Base-by-base conservation (phyloP, 768 basidiomycete species). In the Infundibulicybe gibba region DNA sequence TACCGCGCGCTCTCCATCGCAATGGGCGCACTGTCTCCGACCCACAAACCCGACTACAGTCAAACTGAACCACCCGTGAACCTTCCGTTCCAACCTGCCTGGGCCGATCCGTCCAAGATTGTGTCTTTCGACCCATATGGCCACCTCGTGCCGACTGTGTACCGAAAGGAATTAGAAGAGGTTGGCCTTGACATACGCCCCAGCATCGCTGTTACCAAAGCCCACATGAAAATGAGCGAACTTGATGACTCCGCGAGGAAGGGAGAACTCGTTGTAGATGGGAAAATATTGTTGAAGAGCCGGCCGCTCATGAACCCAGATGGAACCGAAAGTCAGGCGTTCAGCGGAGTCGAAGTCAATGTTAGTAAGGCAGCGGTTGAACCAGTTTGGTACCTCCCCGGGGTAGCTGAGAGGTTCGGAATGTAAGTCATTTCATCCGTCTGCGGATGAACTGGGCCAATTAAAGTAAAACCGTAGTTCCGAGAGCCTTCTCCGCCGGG, bases 81-180 rank as follows among this genome's bases (percentile, higher is more conserved):
- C 32, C 82, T 97, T 51, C 85, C 83, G 11, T 85, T 82, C 13
- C 82, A 89, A 53, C 80, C 85, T 0, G 64, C 81, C 4, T 98
- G 94, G 94, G 78, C 65, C 37, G 81, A 87, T 54, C 74, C 82
- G 5, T 50, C 49, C 43, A 90, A 90, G 77, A 94, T 97, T 56
- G 94, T 95, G 34, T 83, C 85, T 3, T 87, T 97, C 61, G 94
- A 98, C 57, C 94, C 94, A 0, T 97, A 84, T 81, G 94, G 94
- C 2, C 93, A 95, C 56, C 69, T 95, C 43, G 88, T 85, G 0
- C 90, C 86, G 3, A 76, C 76, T 20, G 79, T 86, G 0, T 94
- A 84, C 68, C 71, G 70, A 44, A 67, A 67, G 37, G 80, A 86
- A 61, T 68, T 78, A 20, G 80, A 85, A 33, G 76, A 74, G 35